Evolutionary conservation across 2,329 filamentous ascomycete species (phyloP).

Genomic region (Hawksworthiomyces lignivorus): DNA sequence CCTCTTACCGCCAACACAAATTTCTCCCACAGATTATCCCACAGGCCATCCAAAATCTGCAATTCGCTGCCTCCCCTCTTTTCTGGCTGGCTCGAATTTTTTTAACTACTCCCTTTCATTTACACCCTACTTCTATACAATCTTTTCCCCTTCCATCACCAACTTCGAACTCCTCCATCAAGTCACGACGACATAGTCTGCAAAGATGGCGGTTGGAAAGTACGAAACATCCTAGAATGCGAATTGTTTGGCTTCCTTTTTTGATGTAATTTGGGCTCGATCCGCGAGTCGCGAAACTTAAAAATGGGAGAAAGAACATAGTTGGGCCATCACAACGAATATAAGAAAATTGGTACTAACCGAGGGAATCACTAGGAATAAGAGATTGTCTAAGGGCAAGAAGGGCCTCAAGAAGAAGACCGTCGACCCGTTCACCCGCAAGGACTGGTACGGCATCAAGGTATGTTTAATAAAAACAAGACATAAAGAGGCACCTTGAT

Average conservation of each 20-base stretch:
- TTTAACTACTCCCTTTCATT: conserved; percentile 7
- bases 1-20: conserved; percentile 14
- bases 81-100: conserved; percentile 3
- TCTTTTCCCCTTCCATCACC: conserved; percentile 22
- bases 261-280: no score
- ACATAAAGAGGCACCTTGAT: not conserved
- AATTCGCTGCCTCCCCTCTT: conserved; percentile 12
- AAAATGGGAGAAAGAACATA: no score
- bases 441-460: conserved; percentile 99
- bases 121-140: conserved; percentile 13
- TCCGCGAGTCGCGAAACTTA: no score
- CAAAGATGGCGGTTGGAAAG: conserved; percentile 56
- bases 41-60: conserved; percentile 8
- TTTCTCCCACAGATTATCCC: conserved; percentile 23
- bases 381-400: conserved; percentile 99
- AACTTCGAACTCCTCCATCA: conserved; percentile 28
- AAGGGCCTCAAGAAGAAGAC: conserved; percentile 99
- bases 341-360: conserved; percentile 1
- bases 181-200: conserved; percentile 37
- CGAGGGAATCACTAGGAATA: conserved; percentile 61
- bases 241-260: no score
- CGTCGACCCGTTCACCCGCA: conserved; percentile 92
- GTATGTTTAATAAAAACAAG: conserved; percentile 34
- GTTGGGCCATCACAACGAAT: not conserved
- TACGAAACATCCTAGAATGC: conserved; percentile 33